Evolutionary conservation across 1,139 yeast genomes (phyloP).

Genomic region (Sugiyamaella japonica): DNA sequence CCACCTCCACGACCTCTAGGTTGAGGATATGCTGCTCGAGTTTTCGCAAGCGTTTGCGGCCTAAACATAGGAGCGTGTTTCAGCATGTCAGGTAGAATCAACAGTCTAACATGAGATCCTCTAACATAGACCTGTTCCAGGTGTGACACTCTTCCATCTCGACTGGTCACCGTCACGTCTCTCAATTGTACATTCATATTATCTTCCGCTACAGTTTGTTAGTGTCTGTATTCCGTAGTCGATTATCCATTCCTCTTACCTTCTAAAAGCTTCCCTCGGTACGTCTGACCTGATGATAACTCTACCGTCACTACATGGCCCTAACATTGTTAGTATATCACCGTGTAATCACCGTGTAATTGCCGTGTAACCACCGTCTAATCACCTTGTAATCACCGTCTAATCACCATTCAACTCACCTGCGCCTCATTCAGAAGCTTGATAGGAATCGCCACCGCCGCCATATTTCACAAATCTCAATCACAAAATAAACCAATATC

Average conservation of each 20-base stretch:
- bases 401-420: conserved; percentile 36
- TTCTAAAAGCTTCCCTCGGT: conserved; percentile 81
- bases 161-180: conserved; percentile 77
- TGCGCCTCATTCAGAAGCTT: conserved; percentile 85
- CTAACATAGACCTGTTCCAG: conserved; percentile 86
- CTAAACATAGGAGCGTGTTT: conserved; percentile 80
- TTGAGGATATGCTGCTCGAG: conserved; percentile 30
- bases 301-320: conserved; percentile 88
- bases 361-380: too few species aligned
- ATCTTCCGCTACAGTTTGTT: conserved; percentile 56
- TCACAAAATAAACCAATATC: not conserved
- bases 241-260: too few species aligned
- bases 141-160: conserved; percentile 73
- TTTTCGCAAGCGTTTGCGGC: conserved; percentile 38
- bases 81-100: conserved; percentile 85
- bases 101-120: conserved; percentile 85
- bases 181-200: conserved; percentile 88
- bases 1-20: conserved; percentile 30
- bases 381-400: too few species aligned
- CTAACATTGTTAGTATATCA: conserved; percentile 38
- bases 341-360: too few species aligned
- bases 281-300: conserved; percentile 79
- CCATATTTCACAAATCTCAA: conserved; percentile 20
- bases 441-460: conserved; percentile 70
- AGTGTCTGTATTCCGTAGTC: conserved; percentile 1